phyloP scores from a whole-genome alignment of 345 rosid genomes.

The Ailanthus altissimus region DNA sequence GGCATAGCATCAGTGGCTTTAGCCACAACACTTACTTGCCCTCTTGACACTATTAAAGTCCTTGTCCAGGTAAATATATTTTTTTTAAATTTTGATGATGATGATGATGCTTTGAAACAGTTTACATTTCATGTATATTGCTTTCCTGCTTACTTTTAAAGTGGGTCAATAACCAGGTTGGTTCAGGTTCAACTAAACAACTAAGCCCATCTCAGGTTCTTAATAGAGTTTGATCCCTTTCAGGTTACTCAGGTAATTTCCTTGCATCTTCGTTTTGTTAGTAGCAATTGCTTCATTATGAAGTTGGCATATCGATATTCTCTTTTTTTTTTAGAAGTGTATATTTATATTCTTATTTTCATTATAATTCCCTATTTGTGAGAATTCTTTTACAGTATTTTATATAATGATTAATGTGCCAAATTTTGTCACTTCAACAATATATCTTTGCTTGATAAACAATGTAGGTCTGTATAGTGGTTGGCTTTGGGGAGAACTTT shows the following conservation, averaged over 20 bases:
- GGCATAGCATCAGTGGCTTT: constrained; percentile 70
- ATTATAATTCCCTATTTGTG: background rate
- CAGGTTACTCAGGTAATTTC: constrained; percentile 58
- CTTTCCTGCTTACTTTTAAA: no score
- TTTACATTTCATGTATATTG: background rate
- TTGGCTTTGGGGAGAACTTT: constrained; percentile 60
- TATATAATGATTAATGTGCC: background rate
- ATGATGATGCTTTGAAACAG: background rate
- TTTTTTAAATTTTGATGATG: background rate
- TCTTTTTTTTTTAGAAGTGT: no score
- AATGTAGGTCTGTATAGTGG: constrained; percentile 79
- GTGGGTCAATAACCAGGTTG: constrained; percentile 48
- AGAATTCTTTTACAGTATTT: background rate
- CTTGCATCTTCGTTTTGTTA: background rate
- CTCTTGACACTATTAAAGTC: constrained; percentile 83
- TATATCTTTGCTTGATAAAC: constrained; percentile 12
- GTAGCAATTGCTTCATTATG: background rate
- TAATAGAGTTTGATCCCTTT: constrained; percentile 53
- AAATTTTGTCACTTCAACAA: background rate
- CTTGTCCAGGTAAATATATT: constrained; percentile 61
- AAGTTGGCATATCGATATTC: no score
- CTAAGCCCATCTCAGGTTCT: constrained; percentile 52
- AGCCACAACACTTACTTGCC: constrained; percentile 71
- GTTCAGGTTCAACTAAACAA: constrained; percentile 66
- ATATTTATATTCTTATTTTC: no score